These are phyloP conservation scores for Tagetes patula DNA, from an alignment of 129 eudicot genomes.

Conservation along the genomic window DNA sequence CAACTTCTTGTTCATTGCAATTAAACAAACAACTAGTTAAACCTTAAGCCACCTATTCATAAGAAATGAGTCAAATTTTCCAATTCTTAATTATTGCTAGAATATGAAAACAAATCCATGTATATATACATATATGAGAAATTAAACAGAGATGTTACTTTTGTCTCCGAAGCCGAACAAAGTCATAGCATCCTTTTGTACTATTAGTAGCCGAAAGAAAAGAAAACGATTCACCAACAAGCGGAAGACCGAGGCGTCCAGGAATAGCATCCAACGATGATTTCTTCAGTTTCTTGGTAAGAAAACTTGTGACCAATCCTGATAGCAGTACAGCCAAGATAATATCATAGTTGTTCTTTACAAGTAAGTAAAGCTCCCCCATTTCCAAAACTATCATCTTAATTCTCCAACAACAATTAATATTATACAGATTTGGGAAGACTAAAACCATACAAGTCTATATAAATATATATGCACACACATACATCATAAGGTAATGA, in stretches of 20 bases:
- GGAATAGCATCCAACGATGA: constrained; percentile 31
- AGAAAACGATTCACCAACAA: constrained; percentile 58
- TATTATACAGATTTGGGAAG: constrained; percentile 1
- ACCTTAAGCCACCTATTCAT: neutral
- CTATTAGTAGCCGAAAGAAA: constrained; percentile 54
- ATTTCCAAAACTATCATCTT: constrained; percentile 26
- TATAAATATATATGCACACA: neutral
- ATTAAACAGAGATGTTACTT: constrained; percentile 14
- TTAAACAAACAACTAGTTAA: neutral
- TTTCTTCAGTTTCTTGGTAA: constrained; percentile 23
- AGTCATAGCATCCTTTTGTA: constrained; percentile 55
- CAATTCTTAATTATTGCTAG: neutral
- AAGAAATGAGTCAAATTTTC: neutral
- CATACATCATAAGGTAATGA: neutral
- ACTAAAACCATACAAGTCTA: neutral
- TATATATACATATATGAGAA: neutral
- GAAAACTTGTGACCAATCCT: constrained; percentile 26
- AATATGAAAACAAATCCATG: neutral
- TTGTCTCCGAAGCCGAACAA: constrained; percentile 43
- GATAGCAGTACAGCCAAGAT: constrained; percentile 34
- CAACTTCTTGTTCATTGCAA: neutral
- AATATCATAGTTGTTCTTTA: constrained; percentile 33
- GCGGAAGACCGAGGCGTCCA: constrained; percentile 55
- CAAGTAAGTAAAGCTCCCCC: constrained; percentile 27
- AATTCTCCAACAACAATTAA: neutral